Evolutionary conservation across 2,329 filamentous ascomycete genomes (phyloP).

Genomic region (Waltergamsia citrina): DNA sequence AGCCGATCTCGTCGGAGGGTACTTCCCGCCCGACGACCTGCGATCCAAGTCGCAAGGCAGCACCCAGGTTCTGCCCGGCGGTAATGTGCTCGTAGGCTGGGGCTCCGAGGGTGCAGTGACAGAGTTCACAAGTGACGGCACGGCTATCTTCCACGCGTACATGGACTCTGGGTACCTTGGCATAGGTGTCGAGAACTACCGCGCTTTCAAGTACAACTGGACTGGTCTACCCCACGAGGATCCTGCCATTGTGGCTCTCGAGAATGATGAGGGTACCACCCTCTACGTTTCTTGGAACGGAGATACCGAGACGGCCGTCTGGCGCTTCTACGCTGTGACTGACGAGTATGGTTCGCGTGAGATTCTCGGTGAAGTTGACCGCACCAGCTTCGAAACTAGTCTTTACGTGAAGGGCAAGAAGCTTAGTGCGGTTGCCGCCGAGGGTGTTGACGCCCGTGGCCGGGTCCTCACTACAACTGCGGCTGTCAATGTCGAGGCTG

Average conservation of each 20-base stretch:
- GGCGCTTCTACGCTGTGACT: slow-evolving; percentile 37
- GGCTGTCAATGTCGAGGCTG: slow-evolving; percentile 11
- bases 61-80: slow-evolving; percentile 42
- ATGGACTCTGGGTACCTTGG: slow-evolving; percentile 26
- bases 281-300: slow-evolving; percentile 46
- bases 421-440: slow-evolving; percentile 11
- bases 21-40: slow-evolving; percentile 38
- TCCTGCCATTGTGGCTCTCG: slow-evolving; percentile 13
- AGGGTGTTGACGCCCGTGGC: slow-evolving; percentile 13
- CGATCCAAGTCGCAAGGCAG: slow-evolving; percentile 37
- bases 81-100: slow-evolving; percentile 48
- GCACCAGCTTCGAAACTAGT: slow-evolving; percentile 34
- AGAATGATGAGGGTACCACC: slow-evolving; percentile 9
- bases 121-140: slow-evolving; percentile 34
- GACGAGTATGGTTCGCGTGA: slow-evolving; percentile 21
- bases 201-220: slow-evolving; percentile 45
- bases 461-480: slow-evolving; percentile 11
- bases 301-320: slow-evolving; percentile 32
- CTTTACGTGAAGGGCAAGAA: slow-evolving; percentile 8
- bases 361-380: slow-evolving; percentile 24
- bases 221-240: slow-evolving; percentile 27
- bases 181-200: slow-evolving; percentile 39
- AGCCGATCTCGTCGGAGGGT: slow-evolving; percentile 35
- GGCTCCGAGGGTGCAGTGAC: slow-evolving; percentile 39
- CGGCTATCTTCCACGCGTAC: slow-evolving; percentile 40